phyloP scores from a whole-genome alignment of 2,329 filamentous ascomycete genomes.

The Fusarium tanahbumbuense region DNA sequence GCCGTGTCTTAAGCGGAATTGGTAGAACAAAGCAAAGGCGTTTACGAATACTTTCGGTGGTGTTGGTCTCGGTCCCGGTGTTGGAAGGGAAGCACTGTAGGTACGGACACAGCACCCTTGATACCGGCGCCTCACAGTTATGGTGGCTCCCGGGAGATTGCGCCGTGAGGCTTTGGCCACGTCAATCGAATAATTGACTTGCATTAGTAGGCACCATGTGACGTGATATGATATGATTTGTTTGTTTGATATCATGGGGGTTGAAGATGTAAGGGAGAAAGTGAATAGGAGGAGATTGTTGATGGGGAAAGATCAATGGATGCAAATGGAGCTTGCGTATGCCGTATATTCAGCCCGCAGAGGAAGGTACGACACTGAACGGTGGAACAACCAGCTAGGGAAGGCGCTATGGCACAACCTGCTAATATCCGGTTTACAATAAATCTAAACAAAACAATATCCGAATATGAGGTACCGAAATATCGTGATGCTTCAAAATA shows the following conservation, averaged over 20 bases:
- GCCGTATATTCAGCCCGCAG: neutral
- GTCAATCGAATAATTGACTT: constrained; percentile 15
- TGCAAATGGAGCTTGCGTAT: neutral
- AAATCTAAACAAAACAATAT: neutral
- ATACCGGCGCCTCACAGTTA: neutral
- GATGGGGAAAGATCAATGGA: neutral
- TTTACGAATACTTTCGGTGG: neutral
- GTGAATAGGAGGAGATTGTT: constrained; percentile 22
- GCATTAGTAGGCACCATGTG: neutral
- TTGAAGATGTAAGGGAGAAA: neutral
- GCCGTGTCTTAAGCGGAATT: neutral
- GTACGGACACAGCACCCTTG: neutral
- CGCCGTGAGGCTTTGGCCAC: constrained; percentile 8
- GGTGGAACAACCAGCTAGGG: neutral
- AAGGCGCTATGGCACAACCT: neutral
- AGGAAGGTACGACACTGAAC: neutral
- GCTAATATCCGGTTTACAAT: neutral
- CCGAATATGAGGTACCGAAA: neutral
- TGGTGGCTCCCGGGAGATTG: constrained; percentile 17
- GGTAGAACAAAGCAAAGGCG: constrained; percentile 1
- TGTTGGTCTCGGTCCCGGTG: neutral
- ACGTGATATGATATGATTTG: neutral
- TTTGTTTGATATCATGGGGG: neutral
- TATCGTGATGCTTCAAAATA: neutral
- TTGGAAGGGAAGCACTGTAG: neutral